Evolutionary conservation across 78 protist genomes (phyloP).

Genomic region (Speleostelium caveatum): DNA sequence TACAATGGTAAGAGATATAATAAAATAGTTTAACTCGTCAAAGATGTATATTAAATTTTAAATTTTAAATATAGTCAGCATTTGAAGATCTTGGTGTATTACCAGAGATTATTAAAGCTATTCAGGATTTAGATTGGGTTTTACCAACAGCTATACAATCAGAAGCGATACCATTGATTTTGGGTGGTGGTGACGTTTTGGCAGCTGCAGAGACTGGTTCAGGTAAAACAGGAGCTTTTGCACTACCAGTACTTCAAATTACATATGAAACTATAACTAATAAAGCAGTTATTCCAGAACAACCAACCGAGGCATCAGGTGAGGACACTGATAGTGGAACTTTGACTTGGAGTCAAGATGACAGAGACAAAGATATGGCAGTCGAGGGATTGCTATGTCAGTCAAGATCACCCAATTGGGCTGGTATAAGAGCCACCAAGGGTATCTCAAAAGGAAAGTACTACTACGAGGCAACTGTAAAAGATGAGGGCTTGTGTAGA

Average conservation of each 20-base stretch:
- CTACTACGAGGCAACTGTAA: conserved; percentile 82
- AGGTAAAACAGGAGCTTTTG: conserved; percentile 90
- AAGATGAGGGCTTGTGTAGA: conserved; percentile 88
- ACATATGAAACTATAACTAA: conserved; percentile 74
- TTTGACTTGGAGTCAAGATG: conserved; percentile 13
- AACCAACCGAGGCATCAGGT: neutral
- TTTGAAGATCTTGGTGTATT: conserved; percentile 88
- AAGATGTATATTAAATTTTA: too few species aligned
- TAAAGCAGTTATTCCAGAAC: conserved; percentile 29
- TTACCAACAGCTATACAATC: conserved; percentile 87
- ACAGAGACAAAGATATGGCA: conserved; percentile 54
- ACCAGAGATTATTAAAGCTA: conserved; percentile 87
- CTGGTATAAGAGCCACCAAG: conserved; percentile 56
- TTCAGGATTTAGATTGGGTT: conserved; percentile 87
- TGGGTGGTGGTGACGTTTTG: conserved; percentile 91
- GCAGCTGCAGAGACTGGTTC: conserved; percentile 90
- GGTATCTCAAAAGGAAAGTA: conserved; percentile 73
- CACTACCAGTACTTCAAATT: conserved; percentile 82
- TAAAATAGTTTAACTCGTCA: too few species aligned
- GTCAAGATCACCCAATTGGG: conserved; percentile 58
- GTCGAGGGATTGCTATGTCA: conserved; percentile 64
- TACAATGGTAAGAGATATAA: too few species aligned
- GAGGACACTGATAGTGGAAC: neutral
- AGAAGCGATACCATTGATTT: conserved; percentile 86
- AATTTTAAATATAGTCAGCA: conserved; percentile 83